Conservation (phyloP, 2,329 filamentous ascomycete genomes). For the Zymoseptoria brevis region DNA sequence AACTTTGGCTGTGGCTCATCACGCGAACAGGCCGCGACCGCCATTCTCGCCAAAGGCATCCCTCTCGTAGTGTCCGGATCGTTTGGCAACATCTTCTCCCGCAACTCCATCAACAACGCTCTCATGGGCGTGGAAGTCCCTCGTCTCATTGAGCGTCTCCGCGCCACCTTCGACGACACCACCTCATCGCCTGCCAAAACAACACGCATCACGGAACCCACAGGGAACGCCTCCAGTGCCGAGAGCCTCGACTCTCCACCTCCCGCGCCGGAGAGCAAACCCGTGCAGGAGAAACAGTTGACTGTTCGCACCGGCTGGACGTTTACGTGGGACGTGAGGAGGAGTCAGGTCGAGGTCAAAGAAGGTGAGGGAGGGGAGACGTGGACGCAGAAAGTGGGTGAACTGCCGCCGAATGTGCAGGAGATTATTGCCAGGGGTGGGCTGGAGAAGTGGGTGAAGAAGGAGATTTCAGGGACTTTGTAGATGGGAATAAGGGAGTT, state of each 20-base stretch:
- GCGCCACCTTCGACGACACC: constrained; percentile 47
- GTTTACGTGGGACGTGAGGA: constrained; percentile 69
- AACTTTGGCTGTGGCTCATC: constrained; percentile 83
- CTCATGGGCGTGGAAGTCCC: constrained; percentile 66
- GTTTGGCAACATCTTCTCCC: constrained; percentile 75
- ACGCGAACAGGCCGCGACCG: constrained; percentile 81
- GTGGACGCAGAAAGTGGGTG: constrained; percentile 76
- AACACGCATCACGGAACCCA: constrained; percentile 44
- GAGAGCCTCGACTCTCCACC: constrained; percentile 46
- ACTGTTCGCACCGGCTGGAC: constrained; percentile 77
- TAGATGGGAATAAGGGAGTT: too few species aligned
- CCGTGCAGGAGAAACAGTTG: constrained; percentile 45
- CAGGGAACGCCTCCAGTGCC: constrained; percentile 31
- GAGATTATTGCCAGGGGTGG: constrained; percentile 70
- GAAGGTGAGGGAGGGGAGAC: constrained; percentile 59
- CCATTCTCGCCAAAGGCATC: constrained; percentile 72
- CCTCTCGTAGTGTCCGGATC: constrained; percentile 72
- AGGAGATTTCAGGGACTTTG: constrained; percentile 48
- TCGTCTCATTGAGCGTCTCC: constrained; percentile 55
- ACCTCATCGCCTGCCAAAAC: constrained; percentile 20
- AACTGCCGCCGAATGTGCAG: constrained; percentile 78
- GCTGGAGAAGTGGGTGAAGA: constrained; percentile 74
- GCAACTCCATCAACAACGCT: constrained; percentile 74
- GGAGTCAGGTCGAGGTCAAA: constrained; percentile 61
- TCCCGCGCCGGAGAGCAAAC: constrained; percentile 29